Evolutionary conservation across 805 yeast species (phyloP), one percentile per base, ranked within the genome.

Genomic region (Lipomyces yamadae): DNA sequence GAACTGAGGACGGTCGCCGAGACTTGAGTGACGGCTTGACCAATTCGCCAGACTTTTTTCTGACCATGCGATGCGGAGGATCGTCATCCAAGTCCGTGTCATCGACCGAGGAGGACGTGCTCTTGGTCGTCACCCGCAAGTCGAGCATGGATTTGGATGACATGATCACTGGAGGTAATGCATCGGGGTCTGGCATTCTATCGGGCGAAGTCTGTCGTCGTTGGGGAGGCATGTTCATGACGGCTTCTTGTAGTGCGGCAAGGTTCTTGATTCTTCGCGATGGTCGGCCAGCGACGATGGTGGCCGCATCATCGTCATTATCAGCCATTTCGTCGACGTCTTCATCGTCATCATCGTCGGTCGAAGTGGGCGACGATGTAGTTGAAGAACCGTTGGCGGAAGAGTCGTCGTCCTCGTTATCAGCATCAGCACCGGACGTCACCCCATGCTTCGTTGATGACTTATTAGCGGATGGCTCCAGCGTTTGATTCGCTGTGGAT

Each of bases 1-100:
- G 82, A 72, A 78, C 75, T 32, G 78, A 73, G 58, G 73, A 69
- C 57, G 78, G 76, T 30, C 80, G 76, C 48, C 73, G 76, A 30
- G 65, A 57, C 74, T 88, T 89, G 64, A 91, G 80, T 13, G 91
- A 88, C 1, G 93, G 86, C 74, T 90, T 90, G 56, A 91, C 89
- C 56, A 90, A 79, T 75, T 92, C 97, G n/a, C 97, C 97, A 0
- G 92, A 86, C 76, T 92, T 92, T 76, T 92, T 93, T 59, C 96
- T 86, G 2, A 91, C 84, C 62, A 90, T 78, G 30, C 71, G 69
- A 37, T 63, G 67, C 15, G 64, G 18, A 18, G 60, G 63, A 10
- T 35, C 37, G 58, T 34, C 61, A 42, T 61, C 65, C 18, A 59
- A 54, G 37, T 61, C 66, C 29, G 78, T 7, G 55, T 53, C 37